phyloP scores from a whole-genome alignment of 2,329 filamentous ascomycete genomes.

The Hymenoscyphus repandus region DNA sequence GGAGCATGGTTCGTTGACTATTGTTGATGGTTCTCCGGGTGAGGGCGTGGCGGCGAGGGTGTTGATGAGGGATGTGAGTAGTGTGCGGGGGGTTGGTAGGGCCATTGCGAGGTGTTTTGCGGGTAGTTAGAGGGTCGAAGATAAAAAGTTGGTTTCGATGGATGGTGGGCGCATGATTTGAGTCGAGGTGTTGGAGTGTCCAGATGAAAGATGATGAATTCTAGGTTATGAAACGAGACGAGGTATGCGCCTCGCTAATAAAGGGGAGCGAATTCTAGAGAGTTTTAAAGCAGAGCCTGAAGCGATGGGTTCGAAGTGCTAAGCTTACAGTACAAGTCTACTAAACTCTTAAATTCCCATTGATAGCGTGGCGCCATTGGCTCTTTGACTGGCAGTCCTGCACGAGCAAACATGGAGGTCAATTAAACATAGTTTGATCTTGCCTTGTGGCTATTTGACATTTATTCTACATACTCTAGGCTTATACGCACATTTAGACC shows the following conservation, averaged over 20 bases:
- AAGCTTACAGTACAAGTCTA: no score
- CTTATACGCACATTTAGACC: constrained; percentile 40
- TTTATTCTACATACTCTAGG: no score
- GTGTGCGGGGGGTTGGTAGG: constrained; percentile 24
- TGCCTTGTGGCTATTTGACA: no score
- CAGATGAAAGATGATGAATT: background rate
- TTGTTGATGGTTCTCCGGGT: background rate
- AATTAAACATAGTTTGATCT: background rate
- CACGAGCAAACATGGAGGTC: background rate
- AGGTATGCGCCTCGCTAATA: constrained; percentile 4
- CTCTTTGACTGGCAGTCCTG: no score
- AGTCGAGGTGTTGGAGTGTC: background rate
- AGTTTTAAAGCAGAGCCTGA: no score
- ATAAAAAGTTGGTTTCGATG: background rate
- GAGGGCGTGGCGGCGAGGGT: constrained; percentile 16
- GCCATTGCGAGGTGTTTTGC: constrained; percentile 3
- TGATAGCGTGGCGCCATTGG: no score
- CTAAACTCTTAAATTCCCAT: no score
- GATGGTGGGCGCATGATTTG: background rate
- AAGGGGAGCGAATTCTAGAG: constrained; percentile 3
- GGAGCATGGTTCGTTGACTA: background rate
- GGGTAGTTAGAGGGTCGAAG: background rate
- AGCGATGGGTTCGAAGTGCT: constrained; percentile 4
- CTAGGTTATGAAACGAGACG: background rate
- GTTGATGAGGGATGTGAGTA: constrained; percentile 28